Conservation (phyloP, 2,329 filamentous ascomycete species). For the Rhinocladiella mackenziei region DNA sequence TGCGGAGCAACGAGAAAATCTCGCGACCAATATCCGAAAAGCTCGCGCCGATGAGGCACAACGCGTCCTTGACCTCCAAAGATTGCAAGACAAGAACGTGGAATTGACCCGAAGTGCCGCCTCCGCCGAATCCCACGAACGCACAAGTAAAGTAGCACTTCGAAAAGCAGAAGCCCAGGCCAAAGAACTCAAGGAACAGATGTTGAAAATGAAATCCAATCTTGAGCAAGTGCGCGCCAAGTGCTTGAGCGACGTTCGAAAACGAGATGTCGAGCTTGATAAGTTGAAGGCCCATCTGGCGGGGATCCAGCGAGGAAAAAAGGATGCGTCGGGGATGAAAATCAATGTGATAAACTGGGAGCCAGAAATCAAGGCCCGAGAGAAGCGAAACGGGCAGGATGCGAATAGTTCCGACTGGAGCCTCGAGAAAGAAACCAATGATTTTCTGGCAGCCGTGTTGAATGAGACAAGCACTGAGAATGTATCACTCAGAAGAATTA, state of each 20-base stretch:
- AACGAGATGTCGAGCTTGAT: conserved; percentile 84
- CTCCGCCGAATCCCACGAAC: conserved; percentile 65
- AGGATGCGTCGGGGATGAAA: conserved; percentile 45
- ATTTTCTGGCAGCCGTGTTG: conserved; percentile 73
- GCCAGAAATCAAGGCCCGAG: conserved; percentile 32
- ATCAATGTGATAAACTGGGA: conserved; percentile 46
- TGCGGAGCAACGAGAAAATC: conserved; percentile 78
- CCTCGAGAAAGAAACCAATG: conserved; percentile 80
- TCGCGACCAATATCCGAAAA: conserved; percentile 72
- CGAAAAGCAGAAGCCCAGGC: conserved; percentile 69
- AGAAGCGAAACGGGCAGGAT: conserved; percentile 37
- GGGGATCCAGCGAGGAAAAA: conserved; percentile 60
- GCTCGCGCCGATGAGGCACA: conserved; percentile 72
- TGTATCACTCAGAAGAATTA: conserved; percentile 69
- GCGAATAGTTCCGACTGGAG: conserved; percentile 60
- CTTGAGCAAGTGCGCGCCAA: conserved; percentile 79
- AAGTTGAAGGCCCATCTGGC: conserved; percentile 80
- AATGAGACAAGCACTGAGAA: conserved; percentile 77
- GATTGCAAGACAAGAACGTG: conserved; percentile 51
- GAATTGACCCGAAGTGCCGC: conserved; percentile 57
- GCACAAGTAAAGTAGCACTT: conserved; percentile 64
- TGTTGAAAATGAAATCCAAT: conserved; percentile 70
- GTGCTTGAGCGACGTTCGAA: conserved; percentile 85
- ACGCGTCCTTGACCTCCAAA: conserved; percentile 64
- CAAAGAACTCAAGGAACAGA: conserved; percentile 77